These are phyloP conservation scores for Hypocrella siamensis DNA, from an alignment of 2,329 filamentous ascomycete species.

Conservation along the genomic window DNA sequence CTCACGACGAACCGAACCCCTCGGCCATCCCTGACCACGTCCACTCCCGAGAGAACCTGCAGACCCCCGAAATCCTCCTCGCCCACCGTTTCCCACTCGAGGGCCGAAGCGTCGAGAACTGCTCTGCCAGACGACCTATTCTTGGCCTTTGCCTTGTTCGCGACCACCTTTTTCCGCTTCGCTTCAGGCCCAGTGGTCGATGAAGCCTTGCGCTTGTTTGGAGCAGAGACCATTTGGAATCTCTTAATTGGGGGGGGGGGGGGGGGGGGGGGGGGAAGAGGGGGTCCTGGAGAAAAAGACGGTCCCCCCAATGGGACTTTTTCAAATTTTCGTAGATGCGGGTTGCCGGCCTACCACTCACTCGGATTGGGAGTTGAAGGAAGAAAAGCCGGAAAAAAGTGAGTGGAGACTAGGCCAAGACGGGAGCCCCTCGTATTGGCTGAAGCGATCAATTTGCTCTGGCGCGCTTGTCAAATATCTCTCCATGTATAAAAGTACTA, in stretches of 20 bases:
- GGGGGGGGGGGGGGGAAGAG: not conserved
- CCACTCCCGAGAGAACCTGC: conserved; percentile 83
- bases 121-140: conserved; percentile 3
- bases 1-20: conserved; percentile 39
- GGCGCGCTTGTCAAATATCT: too few species aligned
- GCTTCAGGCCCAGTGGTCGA: conserved; percentile 14
- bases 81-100: conserved; percentile 61
- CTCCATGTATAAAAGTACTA: too few species aligned
- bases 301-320: too few species aligned
- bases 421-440: too few species aligned
- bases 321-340: too few species aligned
- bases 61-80: conserved; percentile 87
- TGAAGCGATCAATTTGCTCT: too few species aligned
- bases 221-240: conserved; percentile 3
- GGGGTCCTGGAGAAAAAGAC: too few species aligned
- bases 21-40: conserved; percentile 55
- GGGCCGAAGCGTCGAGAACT: conserved; percentile 27
- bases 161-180: conserved; percentile 16
- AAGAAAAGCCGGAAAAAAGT: too few species aligned
- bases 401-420: too few species aligned
- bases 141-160: not conserved
- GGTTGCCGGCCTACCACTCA: too few species aligned
- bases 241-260: not conserved
- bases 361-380: too few species aligned
- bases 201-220: conserved; percentile 24